Evolutionary conservation across 352 stramenopile genomes (phyloP).

Genomic region (Phytophthora vignae): DNA sequence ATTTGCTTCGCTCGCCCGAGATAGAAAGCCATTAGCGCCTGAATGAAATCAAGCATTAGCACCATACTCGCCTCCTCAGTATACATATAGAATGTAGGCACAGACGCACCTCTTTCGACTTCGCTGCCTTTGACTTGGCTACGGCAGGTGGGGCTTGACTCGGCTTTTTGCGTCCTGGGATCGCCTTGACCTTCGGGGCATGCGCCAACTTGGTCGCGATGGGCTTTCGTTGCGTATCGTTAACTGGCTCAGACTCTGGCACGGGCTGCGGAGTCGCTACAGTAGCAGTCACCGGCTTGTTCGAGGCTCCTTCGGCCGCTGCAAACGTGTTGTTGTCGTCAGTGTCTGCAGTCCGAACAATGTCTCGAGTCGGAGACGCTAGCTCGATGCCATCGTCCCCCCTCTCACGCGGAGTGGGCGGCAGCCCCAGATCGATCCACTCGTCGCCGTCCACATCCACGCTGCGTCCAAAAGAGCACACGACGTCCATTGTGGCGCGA

Average conservation of each 20-base stretch:
- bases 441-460: slow-evolving; percentile 42
- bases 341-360: not conserved
- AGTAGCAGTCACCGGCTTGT: not conserved
- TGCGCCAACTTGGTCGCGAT: not conserved
- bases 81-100: not conserved
- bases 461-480: slow-evolving; percentile 31
- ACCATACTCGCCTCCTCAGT: not conserved
- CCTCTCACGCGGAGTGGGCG: slow-evolving; percentile 2
- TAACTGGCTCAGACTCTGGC: slow-evolving; percentile 1
- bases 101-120: slow-evolving; percentile 38
- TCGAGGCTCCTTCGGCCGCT: not conserved
- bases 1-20: slow-evolving; percentile 56
- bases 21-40: slow-evolving; percentile 68
- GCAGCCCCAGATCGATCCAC: slow-evolving; percentile 55
- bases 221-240: not conserved
- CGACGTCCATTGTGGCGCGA: slow-evolving; percentile 11
- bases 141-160: not conserved
- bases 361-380: not conserved
- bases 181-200: not conserved
- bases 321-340: slow-evolving; percentile 6
- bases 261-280: not conserved
- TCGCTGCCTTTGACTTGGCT: slow-evolving; percentile 28
- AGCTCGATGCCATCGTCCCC: not conserved
- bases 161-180: not conserved
- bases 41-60: not conserved